A percentile compares a stretch with the other conserved stretches of the same genome.
Conservation (phyloP, 208 protist genomes). For the Leishmania braziliensis region DNA sequence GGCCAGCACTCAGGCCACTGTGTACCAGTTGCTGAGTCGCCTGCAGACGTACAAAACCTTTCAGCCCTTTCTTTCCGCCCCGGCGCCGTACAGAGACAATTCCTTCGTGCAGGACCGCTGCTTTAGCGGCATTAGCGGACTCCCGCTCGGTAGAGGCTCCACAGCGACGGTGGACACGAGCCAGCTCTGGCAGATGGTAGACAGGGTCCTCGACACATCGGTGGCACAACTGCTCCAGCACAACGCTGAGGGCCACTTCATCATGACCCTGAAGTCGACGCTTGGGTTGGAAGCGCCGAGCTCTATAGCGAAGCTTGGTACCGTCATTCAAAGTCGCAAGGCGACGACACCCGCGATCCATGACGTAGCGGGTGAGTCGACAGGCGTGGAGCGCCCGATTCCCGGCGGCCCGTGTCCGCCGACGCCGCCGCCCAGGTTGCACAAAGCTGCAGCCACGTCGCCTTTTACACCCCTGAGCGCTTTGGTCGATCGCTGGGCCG, state of each 20-base stretch:
- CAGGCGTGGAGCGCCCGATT: slow-evolving; percentile 1
- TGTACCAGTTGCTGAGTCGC: slow-evolving; percentile 51
- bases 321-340: slow-evolving; percentile 23
- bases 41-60: slow-evolving; percentile 73
- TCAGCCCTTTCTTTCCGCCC: slow-evolving; percentile 47
- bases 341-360: neutral
- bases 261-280: slow-evolving; percentile 34
- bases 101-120: neutral
- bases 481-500: slow-evolving; percentile 40
- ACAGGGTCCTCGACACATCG: slow-evolving; percentile 42
- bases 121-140: neutral
- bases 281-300: slow-evolving; percentile 11
- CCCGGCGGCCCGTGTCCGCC: neutral
- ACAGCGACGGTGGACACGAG: slow-evolving; percentile 5
- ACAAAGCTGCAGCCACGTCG: neutral
- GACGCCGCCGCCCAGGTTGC: neutral
- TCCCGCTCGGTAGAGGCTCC: neutral
- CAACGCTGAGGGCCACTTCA: slow-evolving; percentile 49
- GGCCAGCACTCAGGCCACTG: slow-evolving; percentile 30
- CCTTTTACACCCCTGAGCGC: neutral
- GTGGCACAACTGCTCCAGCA: slow-evolving; percentile 43
- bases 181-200: slow-evolving; percentile 49
- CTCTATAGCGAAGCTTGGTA: slow-evolving; percentile 17
- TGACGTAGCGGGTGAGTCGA: neutral
- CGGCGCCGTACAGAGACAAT: slow-evolving; percentile 13